Percentiles rank a stretch among this genome's conserved stretches.
These are phyloP conservation scores for Metschnikowia dekortorum DNA, from an alignment of 805 yeast genomes.

Conservation along the genomic window DNA sequence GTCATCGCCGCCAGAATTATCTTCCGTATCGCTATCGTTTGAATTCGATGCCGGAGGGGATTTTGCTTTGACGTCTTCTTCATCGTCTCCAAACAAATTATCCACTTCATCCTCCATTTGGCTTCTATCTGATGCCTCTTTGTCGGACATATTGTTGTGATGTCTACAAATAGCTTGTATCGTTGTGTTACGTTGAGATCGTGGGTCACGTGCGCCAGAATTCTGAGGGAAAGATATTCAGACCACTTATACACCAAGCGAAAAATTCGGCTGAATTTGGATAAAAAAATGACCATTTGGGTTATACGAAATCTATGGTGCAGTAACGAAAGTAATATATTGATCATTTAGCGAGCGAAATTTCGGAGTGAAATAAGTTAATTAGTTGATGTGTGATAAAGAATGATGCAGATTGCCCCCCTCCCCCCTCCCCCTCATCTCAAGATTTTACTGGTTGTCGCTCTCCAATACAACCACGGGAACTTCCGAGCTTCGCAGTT, in stretches of 20 bases:
- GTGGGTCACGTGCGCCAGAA: conserved; percentile 9
- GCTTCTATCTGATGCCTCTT: conserved; percentile 17
- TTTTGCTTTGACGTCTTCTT: conserved; percentile 16
- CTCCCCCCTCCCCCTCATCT: not conserved
- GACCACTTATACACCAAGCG: too few species aligned
- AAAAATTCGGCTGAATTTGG: too few species aligned
- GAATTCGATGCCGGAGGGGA: conserved; percentile 8
- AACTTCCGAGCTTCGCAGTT: conserved; percentile 3
- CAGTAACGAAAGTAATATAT: not conserved
- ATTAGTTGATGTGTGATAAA: not conserved
- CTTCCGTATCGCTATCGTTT: conserved; percentile 18
- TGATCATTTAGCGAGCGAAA: not conserved
- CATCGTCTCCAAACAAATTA: conserved; percentile 34
- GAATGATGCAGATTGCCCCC: not conserved
- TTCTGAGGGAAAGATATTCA: not conserved
- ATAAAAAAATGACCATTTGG: too few species aligned
- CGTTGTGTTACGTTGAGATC: not conserved
- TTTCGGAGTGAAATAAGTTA: not conserved
- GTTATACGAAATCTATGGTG: too few species aligned
- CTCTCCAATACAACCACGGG: conserved; percentile 8
- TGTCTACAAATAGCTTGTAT: not conserved
- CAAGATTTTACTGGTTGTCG: not conserved
- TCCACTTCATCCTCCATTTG: conserved; percentile 24
- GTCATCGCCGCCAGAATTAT: conserved; percentile 22
- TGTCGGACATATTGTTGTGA: conserved; percentile 23